Conservation (phyloP, 768 basidiomycete species). For the Boletus rufocinnamomeus region DNA sequence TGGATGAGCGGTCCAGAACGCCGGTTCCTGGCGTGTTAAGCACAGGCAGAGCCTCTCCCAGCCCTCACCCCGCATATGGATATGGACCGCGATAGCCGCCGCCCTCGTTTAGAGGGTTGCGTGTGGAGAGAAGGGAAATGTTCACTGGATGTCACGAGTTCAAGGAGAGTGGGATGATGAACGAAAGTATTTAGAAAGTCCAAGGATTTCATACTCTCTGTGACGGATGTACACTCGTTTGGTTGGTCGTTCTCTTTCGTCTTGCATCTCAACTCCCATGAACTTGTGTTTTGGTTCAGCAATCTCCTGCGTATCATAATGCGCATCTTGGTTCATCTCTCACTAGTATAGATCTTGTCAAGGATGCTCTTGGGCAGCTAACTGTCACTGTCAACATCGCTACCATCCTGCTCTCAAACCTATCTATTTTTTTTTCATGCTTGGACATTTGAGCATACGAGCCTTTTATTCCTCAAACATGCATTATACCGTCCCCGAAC, state of each 20-base stretch:
- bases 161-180: slow-evolving; percentile 9
- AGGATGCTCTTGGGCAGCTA: slow-evolving; percentile 21
- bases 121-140: neutral
- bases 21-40: slow-evolving; percentile 30
- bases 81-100: slow-evolving; percentile 34
- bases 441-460: slow-evolving; percentile 26
- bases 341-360: slow-evolving; percentile 27
- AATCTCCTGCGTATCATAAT: slow-evolving; percentile 12
- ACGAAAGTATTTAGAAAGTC: slow-evolving; percentile 17
- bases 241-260: slow-evolving; percentile 22
- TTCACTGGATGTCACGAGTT: slow-evolving; percentile 15
- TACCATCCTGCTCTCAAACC: slow-evolving; percentile 13
- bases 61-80: slow-evolving; percentile 49
- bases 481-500: slow-evolving; percentile 28
- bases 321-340: slow-evolving; percentile 22
- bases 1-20: slow-evolving; percentile 33
- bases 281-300: slow-evolving; percentile 13
- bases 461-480: slow-evolving; percentile 29
- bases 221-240: slow-evolving; percentile 29
- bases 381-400: slow-evolving; percentile 15
- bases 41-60: slow-evolving; percentile 45
- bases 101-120: neutral
- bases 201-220: slow-evolving; percentile 18
- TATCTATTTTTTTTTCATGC: slow-evolving; percentile 1
- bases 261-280: slow-evolving; percentile 11